phyloP scores from a whole-genome alignment of 176 grass and related monocot genomes.

The Tuctoria greenei region DNA sequence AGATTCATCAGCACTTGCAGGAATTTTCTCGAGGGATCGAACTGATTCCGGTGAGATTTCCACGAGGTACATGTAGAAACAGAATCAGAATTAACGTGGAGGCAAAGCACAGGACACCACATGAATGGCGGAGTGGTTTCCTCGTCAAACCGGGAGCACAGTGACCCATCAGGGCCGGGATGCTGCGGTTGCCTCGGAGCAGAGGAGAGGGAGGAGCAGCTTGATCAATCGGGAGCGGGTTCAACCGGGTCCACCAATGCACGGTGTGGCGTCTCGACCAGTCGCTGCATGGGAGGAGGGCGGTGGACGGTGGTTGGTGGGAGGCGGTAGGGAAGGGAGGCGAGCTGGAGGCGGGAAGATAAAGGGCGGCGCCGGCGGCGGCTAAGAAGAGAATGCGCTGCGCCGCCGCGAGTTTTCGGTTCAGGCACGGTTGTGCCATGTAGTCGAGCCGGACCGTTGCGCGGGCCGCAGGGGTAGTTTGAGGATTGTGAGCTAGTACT shows the following conservation, averaged over 20 bases:
- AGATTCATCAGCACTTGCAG: not conserved
- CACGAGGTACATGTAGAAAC: not conserved
- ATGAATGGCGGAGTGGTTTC: not conserved
- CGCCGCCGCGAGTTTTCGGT: not conserved
- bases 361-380: not conserved
- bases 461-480: not conserved
- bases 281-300: not conserved
- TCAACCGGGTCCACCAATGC: not conserved
- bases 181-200: not conserved
- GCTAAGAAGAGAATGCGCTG: not conserved
- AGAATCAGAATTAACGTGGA: not conserved
- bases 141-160: not conserved
- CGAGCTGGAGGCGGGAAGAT: not conserved
- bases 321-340: too few species aligned
- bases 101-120: not conserved
- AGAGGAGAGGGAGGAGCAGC: not conserved
- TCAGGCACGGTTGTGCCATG: not conserved
- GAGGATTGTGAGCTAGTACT: not conserved
- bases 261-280: not conserved
- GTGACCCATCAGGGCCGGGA: not conserved
- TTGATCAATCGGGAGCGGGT: not conserved
- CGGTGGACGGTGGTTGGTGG: not conserved
- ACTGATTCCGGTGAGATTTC: not conserved
- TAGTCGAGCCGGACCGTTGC: slow-evolving; percentile 4
- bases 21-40: not conserved